A percentile compares a stretch with the other conserved stretches of the same genome.
Evolutionary conservation across 1,284 basidiomycete genomes (phyloP).

Genomic region (Sutorius eximius): DNA sequence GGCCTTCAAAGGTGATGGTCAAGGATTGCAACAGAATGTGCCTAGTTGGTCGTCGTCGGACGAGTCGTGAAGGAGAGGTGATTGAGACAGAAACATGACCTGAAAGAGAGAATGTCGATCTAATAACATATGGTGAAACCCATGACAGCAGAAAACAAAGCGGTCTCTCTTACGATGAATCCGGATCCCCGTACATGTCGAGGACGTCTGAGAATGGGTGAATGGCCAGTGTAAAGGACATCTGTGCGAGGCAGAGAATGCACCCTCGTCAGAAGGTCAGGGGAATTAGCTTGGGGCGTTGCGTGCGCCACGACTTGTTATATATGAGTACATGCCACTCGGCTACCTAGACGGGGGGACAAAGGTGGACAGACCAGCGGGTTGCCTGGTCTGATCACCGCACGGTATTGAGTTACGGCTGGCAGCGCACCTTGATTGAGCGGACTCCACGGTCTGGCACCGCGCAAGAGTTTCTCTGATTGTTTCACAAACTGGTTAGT

Average conservation of each 20-base stretch:
- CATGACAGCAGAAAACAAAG: not conserved
- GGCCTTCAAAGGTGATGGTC: slow-evolving; percentile 72
- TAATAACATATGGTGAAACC: slow-evolving; percentile 29
- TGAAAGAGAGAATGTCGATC: slow-evolving; percentile 75
- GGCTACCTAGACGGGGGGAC: slow-evolving; percentile 30
- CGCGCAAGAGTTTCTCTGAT: slow-evolving; percentile 13
- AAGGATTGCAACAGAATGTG: slow-evolving; percentile 65
- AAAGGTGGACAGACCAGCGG: slow-evolving; percentile 27
- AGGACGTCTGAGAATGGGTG: slow-evolving; percentile 53
- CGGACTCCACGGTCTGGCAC: not conserved
- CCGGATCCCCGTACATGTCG: slow-evolving; percentile 68
- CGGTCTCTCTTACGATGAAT: slow-evolving; percentile 53
- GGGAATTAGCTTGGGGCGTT: not conserved
- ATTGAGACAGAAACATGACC: slow-evolving; percentile 67
- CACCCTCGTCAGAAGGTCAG: slow-evolving; percentile 14
- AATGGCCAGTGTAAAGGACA: slow-evolving; percentile 66
- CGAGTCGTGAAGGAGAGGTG: slow-evolving; percentile 51
- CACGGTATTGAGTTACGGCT: slow-evolving; percentile 6
- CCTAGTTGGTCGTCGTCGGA: slow-evolving; percentile 43
- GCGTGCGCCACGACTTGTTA: slow-evolving; percentile 16
- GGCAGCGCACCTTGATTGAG: not conserved
- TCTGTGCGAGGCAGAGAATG: slow-evolving; percentile 32
- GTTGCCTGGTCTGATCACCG: slow-evolving; percentile 1
- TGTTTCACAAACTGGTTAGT: slow-evolving; percentile 25
- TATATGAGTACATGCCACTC: slow-evolving; percentile 30